These are phyloP conservation scores for Emericellopsis cladophorae DNA, from an alignment of 2,329 filamentous ascomycete genomes.

Conservation along the genomic window DNA sequence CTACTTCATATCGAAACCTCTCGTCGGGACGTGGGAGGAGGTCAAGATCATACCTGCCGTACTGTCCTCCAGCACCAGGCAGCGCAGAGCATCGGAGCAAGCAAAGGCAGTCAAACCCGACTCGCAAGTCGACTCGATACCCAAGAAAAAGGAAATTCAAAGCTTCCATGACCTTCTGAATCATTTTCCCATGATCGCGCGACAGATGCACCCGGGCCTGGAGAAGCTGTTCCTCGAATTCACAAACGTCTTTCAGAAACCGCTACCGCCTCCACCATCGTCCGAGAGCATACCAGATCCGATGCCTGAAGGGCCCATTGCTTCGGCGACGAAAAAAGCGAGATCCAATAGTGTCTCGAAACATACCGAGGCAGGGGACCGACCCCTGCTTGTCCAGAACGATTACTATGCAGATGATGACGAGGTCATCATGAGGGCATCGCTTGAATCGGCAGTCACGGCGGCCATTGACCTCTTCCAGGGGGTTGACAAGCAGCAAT, in stretches of 20 bases:
- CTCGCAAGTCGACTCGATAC: conserved; percentile 27
- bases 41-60: conserved; percentile 57
- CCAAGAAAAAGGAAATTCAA: conserved; percentile 76
- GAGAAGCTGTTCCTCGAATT: conserved; percentile 89
- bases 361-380: conserved; percentile 15
- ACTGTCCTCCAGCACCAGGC: conserved; percentile 31
- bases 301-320: conserved; percentile 41
- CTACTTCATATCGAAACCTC: conserved; percentile 85
- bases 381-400: conserved; percentile 38
- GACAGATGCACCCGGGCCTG: conserved; percentile 87
- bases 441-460: conserved; percentile 84
- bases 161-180: conserved; percentile 82
- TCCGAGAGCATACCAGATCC: conserved; percentile 47
- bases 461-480: conserved; percentile 93
- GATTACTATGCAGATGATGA: conserved; percentile 75
- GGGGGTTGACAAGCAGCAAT: conserved; percentile 85
- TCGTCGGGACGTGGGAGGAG: conserved; percentile 75
- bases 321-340: conserved; percentile 39
- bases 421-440: conserved; percentile 78
- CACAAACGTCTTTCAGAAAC: conserved; percentile 70
- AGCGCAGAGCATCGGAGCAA: conserved; percentile 21
- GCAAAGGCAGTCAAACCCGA: conserved; percentile 22
- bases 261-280: conserved; percentile 63
- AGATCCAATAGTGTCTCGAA: conserved; percentile 36
- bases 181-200: conserved; percentile 87